Percentiles rank a stretch among this genome's conserved stretches.
Evolutionary conservation across 2,329 filamentous ascomycete genomes (phyloP).

Genomic region (Ophiognomonia clavigignenti-juglandacearum): DNA sequence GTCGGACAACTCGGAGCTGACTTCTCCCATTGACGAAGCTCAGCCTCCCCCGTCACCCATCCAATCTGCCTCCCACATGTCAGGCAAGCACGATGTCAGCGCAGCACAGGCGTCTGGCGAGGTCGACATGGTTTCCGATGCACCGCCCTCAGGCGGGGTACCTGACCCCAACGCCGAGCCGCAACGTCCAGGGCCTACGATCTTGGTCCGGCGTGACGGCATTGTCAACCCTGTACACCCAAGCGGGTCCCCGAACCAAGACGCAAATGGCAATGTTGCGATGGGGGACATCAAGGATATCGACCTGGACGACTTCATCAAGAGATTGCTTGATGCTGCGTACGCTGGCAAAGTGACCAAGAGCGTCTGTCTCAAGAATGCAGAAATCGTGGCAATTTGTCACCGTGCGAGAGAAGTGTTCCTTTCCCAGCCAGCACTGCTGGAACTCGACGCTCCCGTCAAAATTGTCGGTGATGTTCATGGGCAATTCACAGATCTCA

Average conservation of each 20-base stretch:
- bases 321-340: constrained; percentile 85
- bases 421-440: constrained; percentile 81
- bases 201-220: constrained; percentile 77
- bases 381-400: constrained; percentile 93
- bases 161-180: constrained; percentile 52
- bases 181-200: constrained; percentile 79
- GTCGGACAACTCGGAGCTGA: constrained; percentile 33
- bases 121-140: constrained; percentile 90
- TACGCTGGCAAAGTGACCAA: constrained; percentile 98
- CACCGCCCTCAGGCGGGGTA: constrained; percentile 68
- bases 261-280: constrained; percentile 53
- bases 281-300: constrained; percentile 90
- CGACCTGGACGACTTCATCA: constrained; percentile 96
- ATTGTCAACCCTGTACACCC: constrained; percentile 60
- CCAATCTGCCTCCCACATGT: constrained; percentile 67
- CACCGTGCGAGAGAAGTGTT: constrained; percentile 84
- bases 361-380: constrained; percentile 94
- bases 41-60: constrained; percentile 80
- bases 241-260: constrained; percentile 40
- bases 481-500: constrained; percentile 92
- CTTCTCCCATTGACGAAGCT: constrained; percentile 44
- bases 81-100: constrained; percentile 71
- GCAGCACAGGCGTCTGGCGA: constrained; percentile 83
- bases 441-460: constrained; percentile 90
- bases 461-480: constrained; percentile 98